Conservation (phyloP, 345 rosid genomes). For the Populus nigra region DNA sequence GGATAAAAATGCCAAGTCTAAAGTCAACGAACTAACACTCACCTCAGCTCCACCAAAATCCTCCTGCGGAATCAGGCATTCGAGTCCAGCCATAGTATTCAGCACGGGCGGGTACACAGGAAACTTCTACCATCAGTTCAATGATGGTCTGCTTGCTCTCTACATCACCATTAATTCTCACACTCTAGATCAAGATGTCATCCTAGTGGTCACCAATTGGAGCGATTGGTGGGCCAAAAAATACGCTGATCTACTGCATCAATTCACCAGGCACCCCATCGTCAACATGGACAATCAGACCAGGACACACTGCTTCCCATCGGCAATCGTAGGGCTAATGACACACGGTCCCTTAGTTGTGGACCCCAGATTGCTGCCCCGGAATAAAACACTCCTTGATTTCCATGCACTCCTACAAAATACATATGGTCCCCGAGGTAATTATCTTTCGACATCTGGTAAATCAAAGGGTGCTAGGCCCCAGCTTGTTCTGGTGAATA, state of each 20-base stretch:
- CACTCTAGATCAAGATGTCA: constrained; percentile 19
- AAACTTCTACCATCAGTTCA: constrained; percentile 43
- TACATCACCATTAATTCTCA: constrained; percentile 35
- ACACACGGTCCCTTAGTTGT: constrained; percentile 32
- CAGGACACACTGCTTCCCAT: constrained; percentile 35
- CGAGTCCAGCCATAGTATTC: constrained; percentile 31
- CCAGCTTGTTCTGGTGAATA: constrained; percentile 15
- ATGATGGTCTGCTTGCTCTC: constrained; percentile 34
- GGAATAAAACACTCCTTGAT: constrained; percentile 7
- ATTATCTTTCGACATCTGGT: neutral
- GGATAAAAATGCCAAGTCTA: constrained; percentile 31
- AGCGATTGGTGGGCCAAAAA: constrained; percentile 28
- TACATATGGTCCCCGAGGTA: constrained; percentile 11
- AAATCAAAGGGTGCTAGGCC: neutral
- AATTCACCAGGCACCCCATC: constrained; percentile 18
- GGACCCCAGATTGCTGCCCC: constrained; percentile 23
- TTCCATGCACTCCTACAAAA: constrained; percentile 21
- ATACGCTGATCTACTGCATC: constrained; percentile 20
- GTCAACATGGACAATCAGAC: constrained; percentile 17
- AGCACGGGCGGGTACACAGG: constrained; percentile 38
- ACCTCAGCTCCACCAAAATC: constrained; percentile 18
- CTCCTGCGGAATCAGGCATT: constrained; percentile 28
- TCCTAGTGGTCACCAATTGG: constrained; percentile 17
- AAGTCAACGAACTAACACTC: constrained; percentile 33
- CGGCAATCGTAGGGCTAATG: constrained; percentile 31